Evolutionary conservation across 805 yeast genomes (phyloP), one percentile per base, ranked within the genome.

Genomic region (Starmerella stellata): DNA sequence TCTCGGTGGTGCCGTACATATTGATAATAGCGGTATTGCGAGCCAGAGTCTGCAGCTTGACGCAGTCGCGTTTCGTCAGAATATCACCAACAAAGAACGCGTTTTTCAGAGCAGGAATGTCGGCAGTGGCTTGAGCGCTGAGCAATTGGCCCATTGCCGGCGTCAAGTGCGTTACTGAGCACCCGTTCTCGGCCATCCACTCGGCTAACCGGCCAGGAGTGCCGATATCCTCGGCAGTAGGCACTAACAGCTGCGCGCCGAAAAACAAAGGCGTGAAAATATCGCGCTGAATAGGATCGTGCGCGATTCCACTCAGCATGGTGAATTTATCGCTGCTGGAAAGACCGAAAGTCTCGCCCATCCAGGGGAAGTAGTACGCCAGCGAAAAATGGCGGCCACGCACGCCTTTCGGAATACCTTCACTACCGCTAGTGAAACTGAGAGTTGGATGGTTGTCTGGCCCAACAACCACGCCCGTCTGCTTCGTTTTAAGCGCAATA

Each of bases 1-100:
- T 90, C 60, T 90, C 99, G 9, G 99, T 90, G 30, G 99, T 90
- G 53, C 99, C 99, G 58, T 90, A 90, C 99, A 90, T 90, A 62
- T 90, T 90, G 49, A 90, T 92, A 54, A 90, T 87, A 55, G 60
- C 65, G 39, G 81, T 92, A 53, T 90, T 87, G 56, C 75, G 75
- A 13, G 96, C 96, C 51, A 90, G 68, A 1, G 90, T 73, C 58
- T 90, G 99, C 50, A 90, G 67, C 53, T 95, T 72, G 48, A 81
- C 63, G 61, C 98, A 90, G 60, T 92, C 99, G 62, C 98, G 77
- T 62, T 90, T 92, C 47, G 99, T 90, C 47, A 90, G 65, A 45
- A 90, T 81, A 60, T 90, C 99, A 52, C 99, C 99, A 21, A 90
- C 99, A 53, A 90, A 90, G 65, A 90, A 90, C 1, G 98, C 98